Evolutionary conservation across 805 yeast genomes (phyloP).

Genomic region (Komagataella mondaviorum): DNA sequence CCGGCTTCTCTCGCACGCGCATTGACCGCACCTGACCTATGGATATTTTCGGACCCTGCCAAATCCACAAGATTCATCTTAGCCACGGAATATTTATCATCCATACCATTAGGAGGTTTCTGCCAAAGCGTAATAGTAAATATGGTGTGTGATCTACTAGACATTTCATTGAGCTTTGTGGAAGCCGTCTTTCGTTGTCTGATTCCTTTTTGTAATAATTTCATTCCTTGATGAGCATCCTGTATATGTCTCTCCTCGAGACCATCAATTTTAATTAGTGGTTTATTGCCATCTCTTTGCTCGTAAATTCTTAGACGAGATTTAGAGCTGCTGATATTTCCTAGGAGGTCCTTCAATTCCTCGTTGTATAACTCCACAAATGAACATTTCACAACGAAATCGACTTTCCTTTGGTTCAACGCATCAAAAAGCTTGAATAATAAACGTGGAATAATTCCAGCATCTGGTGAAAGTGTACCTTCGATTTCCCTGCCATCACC

Average conservation of each 20-base stretch:
- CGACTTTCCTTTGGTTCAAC: conserved; percentile 1
- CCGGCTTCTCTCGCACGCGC: conserved; percentile 91
- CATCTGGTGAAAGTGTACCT: conserved; percentile 9
- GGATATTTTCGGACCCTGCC: conserved; percentile 91
- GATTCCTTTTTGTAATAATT: conserved; percentile 41
- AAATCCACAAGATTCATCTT: conserved; percentile 68
- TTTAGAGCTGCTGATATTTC: conserved; percentile 16
- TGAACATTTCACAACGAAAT: conserved; percentile 29
- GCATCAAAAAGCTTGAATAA: conserved; percentile 24
- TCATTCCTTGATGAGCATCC: conserved; percentile 42
- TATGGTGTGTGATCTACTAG: conserved; percentile 69
- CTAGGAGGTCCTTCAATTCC: conserved; percentile 26
- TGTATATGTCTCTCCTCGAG: conserved; percentile 46
- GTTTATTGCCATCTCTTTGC: conserved; percentile 7
- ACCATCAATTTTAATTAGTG: conserved; percentile 42
- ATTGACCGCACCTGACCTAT: conserved; percentile 75
- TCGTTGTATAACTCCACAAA: conserved; percentile 40
- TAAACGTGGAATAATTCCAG: conserved; percentile 40
- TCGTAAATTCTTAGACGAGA: conserved; percentile 26
- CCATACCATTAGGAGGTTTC: conserved; percentile 21
- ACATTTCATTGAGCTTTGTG: conserved; percentile 60
- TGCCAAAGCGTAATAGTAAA: conserved; percentile 50
- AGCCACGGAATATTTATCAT: conserved; percentile 14
- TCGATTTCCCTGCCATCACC: conserved; percentile 19
- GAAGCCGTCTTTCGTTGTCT: conserved; percentile 51